These are phyloP conservation scores for Echinochloa phyllopogon DNA, from an alignment of 176 grass and related monocot species.

Conservation along the genomic window DNA sequence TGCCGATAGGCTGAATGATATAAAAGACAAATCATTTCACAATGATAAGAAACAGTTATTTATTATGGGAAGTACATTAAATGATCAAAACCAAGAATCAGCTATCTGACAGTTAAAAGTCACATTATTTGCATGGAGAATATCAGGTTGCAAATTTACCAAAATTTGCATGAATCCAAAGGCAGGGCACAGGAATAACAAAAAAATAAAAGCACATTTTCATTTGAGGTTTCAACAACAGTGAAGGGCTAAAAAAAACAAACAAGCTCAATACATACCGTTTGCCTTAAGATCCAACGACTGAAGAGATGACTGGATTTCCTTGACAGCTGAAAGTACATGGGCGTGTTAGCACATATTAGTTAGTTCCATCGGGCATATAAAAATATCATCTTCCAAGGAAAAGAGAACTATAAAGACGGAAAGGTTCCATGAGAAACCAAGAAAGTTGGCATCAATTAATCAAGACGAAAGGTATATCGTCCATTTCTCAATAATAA, in stretches of 20 bases:
- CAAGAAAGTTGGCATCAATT: neutral
- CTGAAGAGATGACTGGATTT: conserved; percentile 69
- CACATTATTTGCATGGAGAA: neutral
- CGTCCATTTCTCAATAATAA: neutral
- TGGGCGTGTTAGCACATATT: conserved; percentile 24
- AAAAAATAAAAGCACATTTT: neutral
- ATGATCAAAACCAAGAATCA: conserved; percentile 20
- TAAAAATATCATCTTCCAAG: neutral
- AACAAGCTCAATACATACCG: conserved; percentile 43
- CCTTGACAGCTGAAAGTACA: conserved; percentile 65
- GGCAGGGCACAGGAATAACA: neutral
- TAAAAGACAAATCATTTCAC: neutral
- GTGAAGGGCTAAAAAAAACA: neutral
- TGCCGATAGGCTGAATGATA: neutral
- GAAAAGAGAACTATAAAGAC: neutral
- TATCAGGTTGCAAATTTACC: conserved; percentile 11
- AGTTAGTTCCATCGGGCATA: neutral
- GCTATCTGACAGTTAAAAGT: neutral
- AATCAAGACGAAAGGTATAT: neutral
- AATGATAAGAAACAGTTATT: neutral
- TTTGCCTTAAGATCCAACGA: conserved; percentile 73
- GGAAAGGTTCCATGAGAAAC: neutral
- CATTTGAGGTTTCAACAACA: conserved; percentile 21
- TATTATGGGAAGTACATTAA: neutral
- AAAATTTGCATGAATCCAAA: conserved; percentile 25